Percentiles rank a stretch among this genome's conserved stretches.
Conservation (phyloP, 1,284 basidiomycete genomes). For the Ustilago vetiveriae region DNA sequence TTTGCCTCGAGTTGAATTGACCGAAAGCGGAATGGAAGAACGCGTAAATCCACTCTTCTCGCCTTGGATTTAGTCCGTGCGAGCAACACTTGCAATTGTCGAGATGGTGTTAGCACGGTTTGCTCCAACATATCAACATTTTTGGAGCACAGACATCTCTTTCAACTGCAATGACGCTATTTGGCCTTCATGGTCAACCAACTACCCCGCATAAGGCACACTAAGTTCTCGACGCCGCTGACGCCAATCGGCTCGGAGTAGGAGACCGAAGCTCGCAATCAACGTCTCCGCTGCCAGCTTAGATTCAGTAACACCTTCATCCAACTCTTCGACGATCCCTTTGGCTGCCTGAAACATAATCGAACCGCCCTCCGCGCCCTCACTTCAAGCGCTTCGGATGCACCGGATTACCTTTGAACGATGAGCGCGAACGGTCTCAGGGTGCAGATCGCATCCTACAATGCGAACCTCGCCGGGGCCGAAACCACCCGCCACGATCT, state of each 20-base stretch:
- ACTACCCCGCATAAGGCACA: slow-evolving; percentile 4
- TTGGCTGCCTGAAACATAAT: too few relatives aligned
- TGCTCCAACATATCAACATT: too few relatives aligned
- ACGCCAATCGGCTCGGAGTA: slow-evolving; percentile 4
- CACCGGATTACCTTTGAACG: background rate
- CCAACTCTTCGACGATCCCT: background rate
- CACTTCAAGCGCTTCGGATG: background rate
- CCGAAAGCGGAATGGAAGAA: slow-evolving; percentile 25
- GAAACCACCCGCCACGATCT: slow-evolving; percentile 62
- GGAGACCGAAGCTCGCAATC: too few relatives aligned
- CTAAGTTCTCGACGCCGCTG: slow-evolving; percentile 3
- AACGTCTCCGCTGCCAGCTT: too few relatives aligned
- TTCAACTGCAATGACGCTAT: slow-evolving; percentile 18
- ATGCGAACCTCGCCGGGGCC: slow-evolving; percentile 81
- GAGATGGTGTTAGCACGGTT: too few relatives aligned
- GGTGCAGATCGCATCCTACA: slow-evolving; percentile 84
- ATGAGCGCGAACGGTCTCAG: slow-evolving; percentile 65
- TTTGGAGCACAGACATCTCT: background rate
- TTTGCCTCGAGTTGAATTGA: slow-evolving; percentile 5
- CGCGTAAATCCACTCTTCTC: too few relatives aligned
- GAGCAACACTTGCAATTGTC: background rate
- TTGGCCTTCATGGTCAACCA: background rate
- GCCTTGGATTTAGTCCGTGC: slow-evolving; percentile 5
- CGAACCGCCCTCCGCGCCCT: too few relatives aligned
- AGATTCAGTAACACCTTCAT: too few relatives aligned